Conservation (phyloP, 805 yeast genomes). For the Helenozyma baotianmanensis region DNA sequence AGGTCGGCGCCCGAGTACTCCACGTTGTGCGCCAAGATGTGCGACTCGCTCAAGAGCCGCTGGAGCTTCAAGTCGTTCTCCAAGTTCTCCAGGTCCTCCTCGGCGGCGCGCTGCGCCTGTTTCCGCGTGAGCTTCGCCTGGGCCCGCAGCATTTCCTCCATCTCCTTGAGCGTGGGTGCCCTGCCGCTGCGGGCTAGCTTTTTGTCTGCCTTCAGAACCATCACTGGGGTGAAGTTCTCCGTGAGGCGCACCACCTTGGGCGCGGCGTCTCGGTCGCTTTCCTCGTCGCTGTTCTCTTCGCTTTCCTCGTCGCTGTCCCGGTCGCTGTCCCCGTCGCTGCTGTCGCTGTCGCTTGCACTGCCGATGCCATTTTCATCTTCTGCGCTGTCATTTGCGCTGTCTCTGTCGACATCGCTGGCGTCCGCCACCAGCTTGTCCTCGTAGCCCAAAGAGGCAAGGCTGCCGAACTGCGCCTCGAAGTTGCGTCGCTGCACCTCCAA, state of each 20-base stretch:
- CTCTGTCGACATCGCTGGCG: conserved; percentile 3
- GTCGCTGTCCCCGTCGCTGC: conserved; percentile 2
- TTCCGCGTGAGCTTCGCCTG: conserved; percentile 26
- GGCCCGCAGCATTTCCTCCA: conserved; percentile 22
- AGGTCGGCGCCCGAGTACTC: conserved; percentile 63
- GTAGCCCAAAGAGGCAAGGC: conserved; percentile 50
- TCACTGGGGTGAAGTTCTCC: conserved; percentile 26
- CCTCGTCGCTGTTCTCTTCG: conserved; percentile 15
- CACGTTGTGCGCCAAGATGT: conserved; percentile 45
- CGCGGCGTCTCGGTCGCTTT: conserved; percentile 10
- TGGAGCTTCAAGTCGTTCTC: conserved; percentile 72
- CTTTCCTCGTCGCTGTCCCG: conserved; percentile 4
- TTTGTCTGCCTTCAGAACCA: conserved; percentile 42
- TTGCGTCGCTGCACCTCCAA: conserved; percentile 53
- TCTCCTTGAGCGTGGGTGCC: conserved; percentile 44
- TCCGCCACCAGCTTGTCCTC: conserved; percentile 27
- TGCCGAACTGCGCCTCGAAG: conserved; percentile 63
- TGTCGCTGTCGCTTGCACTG: conserved; percentile 1
- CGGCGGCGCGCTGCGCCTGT: conserved; percentile 30
- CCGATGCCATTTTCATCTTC: neutral
- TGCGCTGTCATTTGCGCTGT: conserved; percentile 7
- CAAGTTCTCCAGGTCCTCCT: conserved; percentile 48
- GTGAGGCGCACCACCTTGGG: conserved; percentile 49
- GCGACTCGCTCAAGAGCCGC: conserved; percentile 66
- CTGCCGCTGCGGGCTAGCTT: conserved; percentile 57